Evolutionary conservation across 768 basidiomycete species (phyloP), one percentile per base, ranked within the genome.

Genomic region (Hysterangium stoloniferum): DNA sequence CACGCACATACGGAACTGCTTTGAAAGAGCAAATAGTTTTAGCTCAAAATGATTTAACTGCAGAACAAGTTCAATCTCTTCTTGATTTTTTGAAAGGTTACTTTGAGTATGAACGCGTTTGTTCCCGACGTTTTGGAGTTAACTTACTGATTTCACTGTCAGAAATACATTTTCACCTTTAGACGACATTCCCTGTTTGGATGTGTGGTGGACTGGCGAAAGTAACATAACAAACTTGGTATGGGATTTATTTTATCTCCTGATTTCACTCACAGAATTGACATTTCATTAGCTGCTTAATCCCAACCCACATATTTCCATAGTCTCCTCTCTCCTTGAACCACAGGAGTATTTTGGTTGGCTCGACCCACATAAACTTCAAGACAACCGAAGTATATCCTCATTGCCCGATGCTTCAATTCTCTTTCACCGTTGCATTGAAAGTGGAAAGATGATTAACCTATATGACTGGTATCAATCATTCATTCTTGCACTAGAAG

Each of bases 391-490:
- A 36, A 15, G 5, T n/a, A 12, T 35, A 17, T 31, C 52, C 32
- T 24, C 38, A 40, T 71, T 85, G 35, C 82, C 86, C 0, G 89
- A 92, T 57, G 82, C 78, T 1, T 82, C 78, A 57, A 84, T 91
- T 52, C 68, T 91, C 12, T 87, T 91, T 68, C 69, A 68, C 41
- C 74, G 86, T 19, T 92, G 89, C 65, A 71, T 82, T 36, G 82
- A 89, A 58, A 84, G 84, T 41, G 86, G 86, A 38, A 82, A 75
- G 66, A 76, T 85, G 77, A 79, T 92, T 64, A 92, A 92, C 60
- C 75, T 89, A 2, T 90, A 86, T 61, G 90, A 93, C 63, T 91
- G 88, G 90, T 90, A 80, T 59, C 81, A 86, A 57, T 76, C 83
- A 20, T 93, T 92, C 62, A 72, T 76, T 28, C 63, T 71, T 19